These are phyloP conservation scores for Neurospora terricola DNA, from an alignment of 495 filamentous ascomycete genomes.

Conservation along the genomic window DNA sequence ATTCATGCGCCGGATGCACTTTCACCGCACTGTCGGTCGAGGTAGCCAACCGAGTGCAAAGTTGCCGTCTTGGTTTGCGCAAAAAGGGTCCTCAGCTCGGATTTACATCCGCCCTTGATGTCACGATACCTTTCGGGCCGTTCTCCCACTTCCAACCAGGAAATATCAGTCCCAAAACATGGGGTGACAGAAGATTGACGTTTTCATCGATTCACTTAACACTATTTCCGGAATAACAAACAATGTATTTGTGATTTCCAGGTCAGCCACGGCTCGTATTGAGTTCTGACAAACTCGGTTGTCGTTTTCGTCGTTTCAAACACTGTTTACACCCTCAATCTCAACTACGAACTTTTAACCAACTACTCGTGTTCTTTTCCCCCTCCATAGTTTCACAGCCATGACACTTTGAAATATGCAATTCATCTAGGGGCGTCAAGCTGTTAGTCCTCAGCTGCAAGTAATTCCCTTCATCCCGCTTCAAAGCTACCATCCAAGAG, in stretches of 20 bases:
- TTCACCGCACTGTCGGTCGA: not conserved
- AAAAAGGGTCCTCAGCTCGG: not conserved
- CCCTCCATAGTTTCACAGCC: not conserved
- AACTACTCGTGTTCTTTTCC: not conserved
- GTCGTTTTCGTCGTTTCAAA: not conserved
- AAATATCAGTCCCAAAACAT: not conserved
- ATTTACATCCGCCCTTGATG: not conserved
- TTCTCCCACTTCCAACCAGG: not conserved
- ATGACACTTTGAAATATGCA: not conserved
- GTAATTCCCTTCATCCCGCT: not conserved
- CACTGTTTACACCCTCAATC: not conserved
- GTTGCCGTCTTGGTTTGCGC: not conserved
- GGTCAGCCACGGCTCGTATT: not conserved
- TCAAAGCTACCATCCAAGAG: not conserved
- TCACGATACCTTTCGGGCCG: not conserved
- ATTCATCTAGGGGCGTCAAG: not conserved
- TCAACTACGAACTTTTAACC: not conserved
- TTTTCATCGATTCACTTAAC: not conserved
- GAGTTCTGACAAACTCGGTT: not conserved
- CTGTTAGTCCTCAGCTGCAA: not conserved
- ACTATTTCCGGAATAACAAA: not conserved
- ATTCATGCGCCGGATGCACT: not conserved
- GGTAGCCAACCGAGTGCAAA: not conserved
- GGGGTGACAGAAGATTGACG: not conserved
- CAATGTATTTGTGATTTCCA: not conserved